Conservation (phyloP, 768 basidiomycete genomes). For the Lenzites betulinus region DNA sequence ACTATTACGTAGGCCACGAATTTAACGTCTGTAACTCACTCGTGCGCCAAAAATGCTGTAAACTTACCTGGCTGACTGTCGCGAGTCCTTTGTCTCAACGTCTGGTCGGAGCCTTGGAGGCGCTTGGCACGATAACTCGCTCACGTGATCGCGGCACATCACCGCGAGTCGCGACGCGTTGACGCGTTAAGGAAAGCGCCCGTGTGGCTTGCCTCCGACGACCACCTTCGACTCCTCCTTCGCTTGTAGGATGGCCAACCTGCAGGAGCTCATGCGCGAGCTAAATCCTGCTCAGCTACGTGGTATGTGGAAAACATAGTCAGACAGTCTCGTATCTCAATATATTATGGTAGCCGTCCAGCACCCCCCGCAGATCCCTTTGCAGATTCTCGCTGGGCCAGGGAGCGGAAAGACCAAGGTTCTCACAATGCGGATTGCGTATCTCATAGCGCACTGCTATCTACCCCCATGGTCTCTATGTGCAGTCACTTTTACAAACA, state of each 20-base stretch:
- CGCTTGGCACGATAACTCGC: neutral
- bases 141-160: conserved; percentile 15
- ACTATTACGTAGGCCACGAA: neutral
- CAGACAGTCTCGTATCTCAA: neutral
- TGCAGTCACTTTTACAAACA: conserved; percentile 88
- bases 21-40: neutral
- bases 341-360: conserved; percentile 55
- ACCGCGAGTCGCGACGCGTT: conserved; percentile 4
- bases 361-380: conserved; percentile 58
- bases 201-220: conserved; percentile 11
- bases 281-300: conserved; percentile 38
- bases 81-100: too few relatives aligned
- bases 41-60: too few relatives aligned
- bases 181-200: conserved; percentile 9
- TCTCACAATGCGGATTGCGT: conserved; percentile 66
- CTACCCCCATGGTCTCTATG: conserved; percentile 63
- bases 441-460: conserved; percentile 56
- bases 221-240: neutral
- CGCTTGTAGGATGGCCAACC: neutral
- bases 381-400: conserved; percentile 85
- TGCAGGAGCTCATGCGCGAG: conserved; percentile 10
- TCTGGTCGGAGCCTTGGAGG: too few relatives aligned
- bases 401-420: conserved; percentile 77
- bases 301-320: conserved; percentile 29
- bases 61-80: too few relatives aligned